Percentiles rank a stretch among this genome's conserved stretches.
Evolutionary conservation across 2,329 filamentous ascomycete genomes (phyloP).

Genomic region (Clonostachys rosea): DNA sequence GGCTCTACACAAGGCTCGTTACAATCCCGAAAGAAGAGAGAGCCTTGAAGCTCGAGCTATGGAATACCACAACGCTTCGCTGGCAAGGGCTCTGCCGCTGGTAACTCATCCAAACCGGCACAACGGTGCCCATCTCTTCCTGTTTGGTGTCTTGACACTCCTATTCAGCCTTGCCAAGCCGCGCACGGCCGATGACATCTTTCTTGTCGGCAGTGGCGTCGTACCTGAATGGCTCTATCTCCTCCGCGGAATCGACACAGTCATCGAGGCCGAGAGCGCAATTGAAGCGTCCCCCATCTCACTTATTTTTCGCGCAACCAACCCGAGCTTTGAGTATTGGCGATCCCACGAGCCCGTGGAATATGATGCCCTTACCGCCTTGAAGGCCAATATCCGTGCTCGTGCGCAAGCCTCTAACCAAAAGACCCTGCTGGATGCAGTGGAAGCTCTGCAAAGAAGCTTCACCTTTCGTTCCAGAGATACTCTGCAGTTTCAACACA

Average conservation of each 20-base stretch:
- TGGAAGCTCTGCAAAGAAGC: conserved; percentile 2
- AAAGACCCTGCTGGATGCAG: background rate
- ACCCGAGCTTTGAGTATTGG: background rate
- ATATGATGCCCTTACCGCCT: background rate
- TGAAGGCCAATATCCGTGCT: conserved; percentile 1
- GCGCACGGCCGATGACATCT: conserved; percentile 7
- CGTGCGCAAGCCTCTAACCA: background rate
- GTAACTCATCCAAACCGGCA: conserved; percentile 3
- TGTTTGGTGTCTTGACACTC: conserved; percentile 8
- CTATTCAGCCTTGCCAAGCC: conserved; percentile 7
- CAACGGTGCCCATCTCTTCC: conserved; percentile 7
- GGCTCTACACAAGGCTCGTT: conserved; percentile 25
- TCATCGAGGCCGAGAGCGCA: conserved; percentile 6
- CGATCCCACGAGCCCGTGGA: background rate
- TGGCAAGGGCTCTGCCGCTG: conserved; percentile 5
- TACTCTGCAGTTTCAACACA: background rate
- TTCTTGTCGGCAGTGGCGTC: conserved; percentile 6
- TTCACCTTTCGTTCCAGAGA: conserved; percentile 1
- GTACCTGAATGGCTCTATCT: conserved; percentile 9
- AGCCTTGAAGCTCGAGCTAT: conserved; percentile 1
- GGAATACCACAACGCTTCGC: conserved; percentile 5
- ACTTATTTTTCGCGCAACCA: conserved; percentile 2
- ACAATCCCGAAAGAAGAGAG: background rate
- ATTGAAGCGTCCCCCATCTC: conserved; percentile 1
- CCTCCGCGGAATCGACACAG: conserved; percentile 5